A percentile compares a stretch with the other conserved stretches of the same genome.
These are phyloP conservation scores for Apiospora koreana DNA, from an alignment of 2,329 filamentous ascomycete genomes.

Conservation along the genomic window DNA sequence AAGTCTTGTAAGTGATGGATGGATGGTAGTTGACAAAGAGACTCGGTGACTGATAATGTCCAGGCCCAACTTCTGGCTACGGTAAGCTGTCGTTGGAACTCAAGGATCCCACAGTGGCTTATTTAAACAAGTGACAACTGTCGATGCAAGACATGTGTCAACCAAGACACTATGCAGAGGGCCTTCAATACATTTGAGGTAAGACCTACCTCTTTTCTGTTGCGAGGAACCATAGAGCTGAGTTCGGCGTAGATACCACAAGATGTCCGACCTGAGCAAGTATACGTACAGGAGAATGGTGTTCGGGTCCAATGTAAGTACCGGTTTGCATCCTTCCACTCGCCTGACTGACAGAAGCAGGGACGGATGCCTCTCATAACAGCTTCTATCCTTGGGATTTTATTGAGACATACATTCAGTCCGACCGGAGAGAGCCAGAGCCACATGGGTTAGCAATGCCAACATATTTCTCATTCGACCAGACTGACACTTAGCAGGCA, in stretches of 20 bases:
- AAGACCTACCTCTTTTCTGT: conserved; percentile 4
- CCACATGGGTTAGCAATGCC: conserved; percentile 27
- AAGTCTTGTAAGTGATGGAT: neutral
- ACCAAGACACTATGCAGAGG: conserved; percentile 70
- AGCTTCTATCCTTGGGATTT: conserved; percentile 69
- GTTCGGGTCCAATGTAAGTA: conserved; percentile 51
- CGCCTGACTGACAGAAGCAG: conserved; percentile 39
- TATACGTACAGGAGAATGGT: conserved; percentile 36
- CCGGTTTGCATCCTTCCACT: conserved; percentile 9
- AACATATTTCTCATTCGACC: conserved; percentile 11
- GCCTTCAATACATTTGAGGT: conserved; percentile 67
- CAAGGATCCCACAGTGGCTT: conserved; percentile 15
- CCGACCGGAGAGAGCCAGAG: conserved; percentile 35
- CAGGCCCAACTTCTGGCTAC: conserved; percentile 43
- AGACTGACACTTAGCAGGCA: conserved; percentile 14
- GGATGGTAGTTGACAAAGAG: neutral
- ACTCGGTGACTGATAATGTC: neutral
- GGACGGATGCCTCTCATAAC: conserved; percentile 66
- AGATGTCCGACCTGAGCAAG: conserved; percentile 38
- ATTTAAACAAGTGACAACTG: conserved; percentile 64
- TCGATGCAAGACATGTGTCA: conserved; percentile 66
- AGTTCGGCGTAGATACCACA: conserved; percentile 43
- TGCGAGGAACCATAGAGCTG: neutral
- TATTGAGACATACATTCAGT: conserved; percentile 49
- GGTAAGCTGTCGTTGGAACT: conserved; percentile 26